Percentiles rank a stretch among this genome's conserved stretches.
These are phyloP conservation scores for Puya raimondii DNA, from an alignment of 176 grass and related monocot species.

Conservation along the genomic window DNA sequence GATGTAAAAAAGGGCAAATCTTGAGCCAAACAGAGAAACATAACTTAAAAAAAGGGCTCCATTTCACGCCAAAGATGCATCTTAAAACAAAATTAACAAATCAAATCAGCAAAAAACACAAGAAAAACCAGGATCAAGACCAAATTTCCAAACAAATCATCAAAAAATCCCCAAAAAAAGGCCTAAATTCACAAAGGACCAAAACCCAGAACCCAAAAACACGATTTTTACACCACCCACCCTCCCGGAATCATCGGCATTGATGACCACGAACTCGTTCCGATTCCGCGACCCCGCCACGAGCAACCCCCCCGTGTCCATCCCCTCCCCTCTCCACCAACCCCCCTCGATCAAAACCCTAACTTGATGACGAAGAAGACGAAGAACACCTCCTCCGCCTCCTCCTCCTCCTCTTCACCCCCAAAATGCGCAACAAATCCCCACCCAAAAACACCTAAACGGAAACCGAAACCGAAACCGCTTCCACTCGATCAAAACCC, in stretches of 20 bases:
- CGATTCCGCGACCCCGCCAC: conserved; percentile 31
- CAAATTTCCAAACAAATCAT: neutral
- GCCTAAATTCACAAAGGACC: neutral
- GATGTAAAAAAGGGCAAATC: too few species aligned
- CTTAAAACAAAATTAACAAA: too few species aligned
- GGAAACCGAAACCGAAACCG: too few species aligned
- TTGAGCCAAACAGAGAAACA: neutral
- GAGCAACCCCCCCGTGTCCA: conserved; percentile 30
- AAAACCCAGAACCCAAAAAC: neutral
- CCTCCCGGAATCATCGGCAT: conserved; percentile 36
- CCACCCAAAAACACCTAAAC: too few species aligned
- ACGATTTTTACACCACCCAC: conserved; percentile 13
- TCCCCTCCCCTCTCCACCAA: neutral
- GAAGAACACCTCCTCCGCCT: neutral
- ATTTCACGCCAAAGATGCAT: neutral
- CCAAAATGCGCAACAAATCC: neutral
- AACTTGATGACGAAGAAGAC: neutral
- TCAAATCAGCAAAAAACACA: too few species aligned
- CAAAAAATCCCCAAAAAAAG: neutral
- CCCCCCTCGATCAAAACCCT: neutral
- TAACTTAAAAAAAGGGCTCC: neutral
- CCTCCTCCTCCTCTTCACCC: neutral
- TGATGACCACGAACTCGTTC: conserved; percentile 37
- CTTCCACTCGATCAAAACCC: too few species aligned
- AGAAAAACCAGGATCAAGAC: neutral